Evolutionary conservation across 2,329 filamentous ascomycete species (phyloP).

Genomic region (Neofusicoccum laricinum): DNA sequence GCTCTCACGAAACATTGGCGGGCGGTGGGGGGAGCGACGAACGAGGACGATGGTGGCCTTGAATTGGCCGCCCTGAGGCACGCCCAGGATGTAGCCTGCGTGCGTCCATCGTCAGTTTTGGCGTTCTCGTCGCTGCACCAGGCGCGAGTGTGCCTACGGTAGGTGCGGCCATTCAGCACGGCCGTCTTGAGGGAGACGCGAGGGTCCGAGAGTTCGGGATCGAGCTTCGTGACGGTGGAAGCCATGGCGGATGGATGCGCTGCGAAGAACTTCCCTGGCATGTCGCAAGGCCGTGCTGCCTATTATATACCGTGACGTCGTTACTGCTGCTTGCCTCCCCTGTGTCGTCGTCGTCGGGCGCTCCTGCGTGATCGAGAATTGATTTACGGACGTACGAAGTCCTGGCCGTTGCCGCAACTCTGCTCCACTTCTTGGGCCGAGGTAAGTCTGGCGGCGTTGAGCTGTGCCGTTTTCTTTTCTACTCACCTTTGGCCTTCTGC

Average conservation of each 20-base stretch:
- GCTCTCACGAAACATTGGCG: no score
- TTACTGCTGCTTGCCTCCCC: not conserved
- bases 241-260: conserved; percentile 37
- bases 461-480: not conserved
- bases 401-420: not conserved
- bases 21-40: conserved; percentile 13
- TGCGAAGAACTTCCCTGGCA: not conserved
- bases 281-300: not conserved
- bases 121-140: not conserved
- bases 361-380: not conserved
- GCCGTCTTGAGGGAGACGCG: conserved; percentile 64
- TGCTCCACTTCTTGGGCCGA: conserved; percentile 10
- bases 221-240: conserved; percentile 57
- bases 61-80: conserved; percentile 42
- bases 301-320: not conserved
- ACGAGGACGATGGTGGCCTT: conserved; percentile 56
- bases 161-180: conserved; percentile 65
- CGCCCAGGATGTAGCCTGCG: conserved; percentile 50
- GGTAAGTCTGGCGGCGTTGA: not conserved
- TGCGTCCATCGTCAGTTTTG: not conserved
- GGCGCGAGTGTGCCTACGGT: conserved; percentile 45
- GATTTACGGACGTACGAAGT: conserved; percentile 9
- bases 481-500: no score
- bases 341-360: not conserved
- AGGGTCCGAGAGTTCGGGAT: conserved; percentile 56